Evolutionary conservation across 352 stramenopile species (phyloP), one percentile per base, ranked within the genome.

Genomic region (Ophiocytium majus): DNA sequence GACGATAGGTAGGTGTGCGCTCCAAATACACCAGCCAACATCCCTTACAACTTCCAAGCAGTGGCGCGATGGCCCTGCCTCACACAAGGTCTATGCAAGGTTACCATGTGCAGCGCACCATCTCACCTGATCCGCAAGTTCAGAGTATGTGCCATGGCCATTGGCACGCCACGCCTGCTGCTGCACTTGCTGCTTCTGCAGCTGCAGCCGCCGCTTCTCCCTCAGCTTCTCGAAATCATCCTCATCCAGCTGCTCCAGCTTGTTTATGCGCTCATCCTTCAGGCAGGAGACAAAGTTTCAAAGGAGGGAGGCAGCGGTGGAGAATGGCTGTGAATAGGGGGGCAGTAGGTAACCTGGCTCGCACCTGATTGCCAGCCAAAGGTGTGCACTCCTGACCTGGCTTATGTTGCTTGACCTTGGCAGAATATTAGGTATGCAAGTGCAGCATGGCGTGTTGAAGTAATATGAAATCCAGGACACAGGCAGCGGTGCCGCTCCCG

Each of bases 41-140:
- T n/a, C n/a, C n/a, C n/a, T n/a, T n/a, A n/a, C n/a, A n/a, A n/a
- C n/a, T n/a, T n/a, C n/a, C n/a, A n/a, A n/a, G n/a, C n/a, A n/a
- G n/a, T n/a, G n/a, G n/a, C n/a, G n/a, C n/a, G n/a, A n/a, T n/a
- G n/a, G n/a, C n/a, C n/a, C n/a, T n/a, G n/a, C n/a, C n/a, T n/a
- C n/a, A n/a, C n/a, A n/a, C n/a, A n/a, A n/a, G n/a, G n/a, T n/a
- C n/a, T n/a, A n/a, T n/a, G n/a, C n/a, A n/a, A n/a, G n/a, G n/a
- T n/a, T n/a, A n/a, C n/a, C n/a, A n/a, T n/a, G n/a, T n/a, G n/a
- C n/a, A n/a, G n/a, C n/a, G n/a, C n/a, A n/a, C n/a, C n/a, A n/a
- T n/a, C n/a, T n/a, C n/a, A 81, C 92, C 76, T 96, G 95, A 89
- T 96, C 94, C 19, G 91, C 92, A 79, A 98, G 92, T 83, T 95